Conservation (phyloP, 257 asterid genomes). For the Craterostigma plantagineum region DNA sequence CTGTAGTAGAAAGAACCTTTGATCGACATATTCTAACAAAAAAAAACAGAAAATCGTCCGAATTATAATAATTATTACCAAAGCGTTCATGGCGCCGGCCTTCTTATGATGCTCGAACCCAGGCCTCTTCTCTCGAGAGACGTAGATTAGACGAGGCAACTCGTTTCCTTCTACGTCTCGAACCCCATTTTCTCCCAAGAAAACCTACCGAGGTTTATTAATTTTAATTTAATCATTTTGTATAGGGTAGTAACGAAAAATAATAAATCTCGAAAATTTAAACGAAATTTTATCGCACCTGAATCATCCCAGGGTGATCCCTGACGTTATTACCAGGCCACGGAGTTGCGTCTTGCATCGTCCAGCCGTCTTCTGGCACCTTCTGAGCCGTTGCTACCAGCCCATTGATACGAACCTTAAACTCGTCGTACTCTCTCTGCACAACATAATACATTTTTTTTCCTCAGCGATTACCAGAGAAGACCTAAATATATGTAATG, state of each 20-base stretch:
- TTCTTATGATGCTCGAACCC: slow-evolving; percentile 95
- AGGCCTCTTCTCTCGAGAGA: slow-evolving; percentile 97
- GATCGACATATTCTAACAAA: not conserved
- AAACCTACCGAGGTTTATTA: slow-evolving; percentile 34
- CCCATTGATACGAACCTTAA: not conserved
- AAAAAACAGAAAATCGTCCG: not conserved
- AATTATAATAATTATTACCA: slow-evolving; percentile 29
- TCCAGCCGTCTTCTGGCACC: not conserved
- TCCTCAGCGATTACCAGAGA: too few relatives aligned
- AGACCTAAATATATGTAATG: too few relatives aligned
- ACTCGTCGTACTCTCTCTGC: slow-evolving; percentile 3
- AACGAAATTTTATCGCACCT: not conserved
- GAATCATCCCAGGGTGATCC: slow-evolving; percentile 3
- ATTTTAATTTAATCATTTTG: not conserved
- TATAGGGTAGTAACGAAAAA: too few relatives aligned
- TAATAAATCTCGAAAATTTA: not conserved
- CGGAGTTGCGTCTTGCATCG: too few relatives aligned
- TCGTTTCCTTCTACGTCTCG: slow-evolving; percentile 76
- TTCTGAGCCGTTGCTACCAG: not conserved
- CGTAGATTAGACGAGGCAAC: slow-evolving; percentile 82
- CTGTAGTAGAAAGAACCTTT: slow-evolving; percentile 16
- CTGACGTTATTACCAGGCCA: not conserved
- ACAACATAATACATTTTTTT: too few relatives aligned
- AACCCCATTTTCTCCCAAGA: slow-evolving; percentile 82
- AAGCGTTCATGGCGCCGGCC: slow-evolving; percentile 96